Base-by-base conservation (phyloP, 2,329 filamentous ascomycete species). In the Aspergillus versicolor region DNA sequence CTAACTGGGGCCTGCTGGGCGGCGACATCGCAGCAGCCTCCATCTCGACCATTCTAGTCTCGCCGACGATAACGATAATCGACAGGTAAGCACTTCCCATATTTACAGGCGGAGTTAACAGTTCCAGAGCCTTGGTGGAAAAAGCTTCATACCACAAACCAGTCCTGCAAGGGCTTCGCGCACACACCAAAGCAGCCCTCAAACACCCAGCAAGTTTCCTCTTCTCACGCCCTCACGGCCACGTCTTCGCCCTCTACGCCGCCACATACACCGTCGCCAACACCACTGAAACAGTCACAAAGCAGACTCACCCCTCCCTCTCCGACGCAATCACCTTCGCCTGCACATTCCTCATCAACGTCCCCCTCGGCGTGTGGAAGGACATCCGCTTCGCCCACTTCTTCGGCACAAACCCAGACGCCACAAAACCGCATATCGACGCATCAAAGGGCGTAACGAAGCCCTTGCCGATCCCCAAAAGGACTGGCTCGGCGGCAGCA, bases 241-340 rank as follows among this genome's bases (percentile, higher is more conserved):
- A 76, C 3, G 70, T 76, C 40, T 75, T 73, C 63, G 70, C 75
- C 51, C 79, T 94, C 44, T 96, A 96, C 78, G 89, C 86, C 63
- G 87, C 89, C 63, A 96, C 92, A 54, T 96, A 95, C 77, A 77
- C 91, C 13, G 90, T 89, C 2, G 91, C 92, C 61, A 96, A 96
- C 78, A 76, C 82, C 11, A 82, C 94, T 69, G 92, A 96, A 77
- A 96, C 91, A 0, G 73, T 84, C 37, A 48, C 84, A 48, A 86
- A 88, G 5, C 88, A 88, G 3, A 61, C 84, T 3, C 70, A 76
- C 40, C 75, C 81, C 67, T 71, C 75, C 15, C 21, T 44, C 19
- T 30, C 44, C 7, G 48, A 38, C 7, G 79, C 84, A 17, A 17
- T 52, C 9, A 81, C 87, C 1, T 76, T 62, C 7, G 58, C 65